These are phyloP conservation scores for Elsinoe arachidis DNA, from an alignment of 2,329 filamentous ascomycete genomes.

Conservation along the genomic window DNA sequence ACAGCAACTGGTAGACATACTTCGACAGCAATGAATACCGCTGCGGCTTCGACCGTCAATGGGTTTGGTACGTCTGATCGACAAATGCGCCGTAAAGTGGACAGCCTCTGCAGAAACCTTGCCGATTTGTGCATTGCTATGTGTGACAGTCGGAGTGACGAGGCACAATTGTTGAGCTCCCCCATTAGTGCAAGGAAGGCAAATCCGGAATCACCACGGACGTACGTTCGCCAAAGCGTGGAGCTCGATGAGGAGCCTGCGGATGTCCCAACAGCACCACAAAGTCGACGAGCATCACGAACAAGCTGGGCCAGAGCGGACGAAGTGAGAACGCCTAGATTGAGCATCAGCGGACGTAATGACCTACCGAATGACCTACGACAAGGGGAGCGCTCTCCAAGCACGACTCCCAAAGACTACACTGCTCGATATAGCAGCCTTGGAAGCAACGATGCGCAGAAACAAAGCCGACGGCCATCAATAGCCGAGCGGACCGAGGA, in stretches of 20 bases:
- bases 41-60: constrained; percentile 56
- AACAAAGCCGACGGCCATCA: constrained; percentile 19
- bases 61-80: constrained; percentile 62
- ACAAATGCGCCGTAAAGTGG: constrained; percentile 79
- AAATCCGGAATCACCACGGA: not conserved
- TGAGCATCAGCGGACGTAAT: constrained; percentile 6
- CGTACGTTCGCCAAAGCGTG: not conserved
- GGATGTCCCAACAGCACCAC: not conserved
- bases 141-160: constrained; percentile 26
- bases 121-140: constrained; percentile 87
- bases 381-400: not conserved
- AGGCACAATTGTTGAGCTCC: constrained; percentile 1
- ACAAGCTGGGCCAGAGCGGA: constrained; percentile 1
- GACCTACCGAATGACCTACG: not conserved
- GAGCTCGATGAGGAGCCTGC: not conserved
- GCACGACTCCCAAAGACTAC: constrained; percentile 15
- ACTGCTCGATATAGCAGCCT: constrained; percentile 23
- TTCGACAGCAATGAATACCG: constrained; percentile 47
- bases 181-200: not conserved
- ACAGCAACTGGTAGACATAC: constrained; percentile 67
- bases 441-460: constrained; percentile 16
- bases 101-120: constrained; percentile 83
- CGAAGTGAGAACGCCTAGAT: not conserved
- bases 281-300: constrained; percentile 5
- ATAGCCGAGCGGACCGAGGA: constrained; percentile 25